These are phyloP conservation scores for Wallacemonas sp. DNA, from an alignment of 208 protist genomes.

Conservation along the genomic window DNA sequence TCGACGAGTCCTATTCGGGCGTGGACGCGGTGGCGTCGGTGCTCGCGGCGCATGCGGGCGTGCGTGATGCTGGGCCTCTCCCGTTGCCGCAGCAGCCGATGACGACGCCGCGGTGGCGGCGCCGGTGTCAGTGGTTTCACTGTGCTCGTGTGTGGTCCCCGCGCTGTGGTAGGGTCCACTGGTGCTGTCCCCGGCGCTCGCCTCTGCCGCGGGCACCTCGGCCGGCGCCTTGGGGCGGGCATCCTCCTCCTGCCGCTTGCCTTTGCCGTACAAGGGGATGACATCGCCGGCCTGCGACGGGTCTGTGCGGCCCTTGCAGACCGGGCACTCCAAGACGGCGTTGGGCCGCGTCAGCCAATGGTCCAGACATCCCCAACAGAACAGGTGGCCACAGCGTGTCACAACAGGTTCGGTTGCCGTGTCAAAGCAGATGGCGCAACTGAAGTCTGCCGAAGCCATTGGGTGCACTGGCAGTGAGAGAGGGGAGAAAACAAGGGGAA, in stretches of 20 bases:
- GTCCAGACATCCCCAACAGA: conserved; percentile 83
- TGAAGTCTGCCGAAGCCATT: conserved; percentile 52
- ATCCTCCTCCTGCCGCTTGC: conserved; percentile 3
- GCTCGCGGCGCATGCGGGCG: conserved; percentile 48
- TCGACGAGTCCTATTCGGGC: not conserved
- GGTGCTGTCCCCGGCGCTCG: not conserved
- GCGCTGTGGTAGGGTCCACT: not conserved
- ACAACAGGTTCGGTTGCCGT: conserved; percentile 70
- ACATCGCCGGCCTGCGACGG: conserved; percentile 54
- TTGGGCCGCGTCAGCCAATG: conserved; percentile 55
- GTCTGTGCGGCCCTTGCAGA: conserved; percentile 78
- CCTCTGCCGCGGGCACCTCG: not conserved
- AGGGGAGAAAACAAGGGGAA: not conserved
- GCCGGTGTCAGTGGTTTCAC: not conserved
- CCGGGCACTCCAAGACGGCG: conserved; percentile 59
- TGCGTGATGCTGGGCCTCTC: conserved; percentile 19
- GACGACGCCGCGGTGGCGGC: not conserved
- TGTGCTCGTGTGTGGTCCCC: not conserved
- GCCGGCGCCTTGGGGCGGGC: not conserved
- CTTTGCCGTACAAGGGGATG: conserved; percentile 81
- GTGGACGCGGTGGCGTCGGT: conserved; percentile 31
- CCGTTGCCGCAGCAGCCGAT: not conserved
- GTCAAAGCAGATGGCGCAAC: conserved; percentile 81
- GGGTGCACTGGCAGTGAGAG: not conserved
- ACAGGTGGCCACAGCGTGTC: conserved; percentile 83